Conservation (phyloP, 1,284 basidiomycete species). For the Coniferiporia sulphurascens region DNA sequence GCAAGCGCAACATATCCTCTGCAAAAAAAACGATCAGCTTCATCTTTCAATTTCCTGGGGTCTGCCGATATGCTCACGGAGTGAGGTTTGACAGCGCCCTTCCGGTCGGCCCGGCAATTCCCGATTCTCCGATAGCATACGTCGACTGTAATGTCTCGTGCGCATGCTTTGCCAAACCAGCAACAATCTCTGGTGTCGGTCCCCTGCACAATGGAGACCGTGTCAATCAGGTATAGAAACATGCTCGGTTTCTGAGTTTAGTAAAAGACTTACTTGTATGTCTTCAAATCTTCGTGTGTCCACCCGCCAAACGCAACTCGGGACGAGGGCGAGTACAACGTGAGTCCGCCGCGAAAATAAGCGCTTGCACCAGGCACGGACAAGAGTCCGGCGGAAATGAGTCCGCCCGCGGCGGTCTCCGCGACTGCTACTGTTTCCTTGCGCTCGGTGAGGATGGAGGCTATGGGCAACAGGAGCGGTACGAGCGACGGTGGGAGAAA, state of each 20-base stretch:
- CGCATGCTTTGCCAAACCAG: constrained; percentile 21
- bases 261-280: constrained; percentile 20
- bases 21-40: not conserved
- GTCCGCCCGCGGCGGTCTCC: constrained; percentile 25
- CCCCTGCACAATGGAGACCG: constrained; percentile 16
- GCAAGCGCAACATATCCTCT: constrained; percentile 22
- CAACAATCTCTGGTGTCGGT: constrained; percentile 22
- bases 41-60: not conserved
- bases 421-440: constrained; percentile 23
- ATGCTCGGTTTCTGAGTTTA: not conserved
- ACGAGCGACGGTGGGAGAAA: constrained; percentile 22
- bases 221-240: not conserved
- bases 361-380: constrained; percentile 24
- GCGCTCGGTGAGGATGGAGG: constrained; percentile 18
- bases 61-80: constrained; percentile 8
- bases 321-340: constrained; percentile 22
- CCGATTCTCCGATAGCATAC: constrained; percentile 23
- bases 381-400: constrained; percentile 24
- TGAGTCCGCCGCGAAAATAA: constrained; percentile 23
- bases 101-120: constrained; percentile 23
- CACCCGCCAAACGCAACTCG: constrained; percentile 23
- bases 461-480: constrained; percentile 19
- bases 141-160: constrained; percentile 20
- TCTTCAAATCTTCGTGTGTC: constrained; percentile 21
- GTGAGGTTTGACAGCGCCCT: constrained; percentile 4